These are phyloP conservation scores for Phytophthora fragariaefolia DNA, from an alignment of 352 stramenopile genomes.

Conservation along the genomic window DNA sequence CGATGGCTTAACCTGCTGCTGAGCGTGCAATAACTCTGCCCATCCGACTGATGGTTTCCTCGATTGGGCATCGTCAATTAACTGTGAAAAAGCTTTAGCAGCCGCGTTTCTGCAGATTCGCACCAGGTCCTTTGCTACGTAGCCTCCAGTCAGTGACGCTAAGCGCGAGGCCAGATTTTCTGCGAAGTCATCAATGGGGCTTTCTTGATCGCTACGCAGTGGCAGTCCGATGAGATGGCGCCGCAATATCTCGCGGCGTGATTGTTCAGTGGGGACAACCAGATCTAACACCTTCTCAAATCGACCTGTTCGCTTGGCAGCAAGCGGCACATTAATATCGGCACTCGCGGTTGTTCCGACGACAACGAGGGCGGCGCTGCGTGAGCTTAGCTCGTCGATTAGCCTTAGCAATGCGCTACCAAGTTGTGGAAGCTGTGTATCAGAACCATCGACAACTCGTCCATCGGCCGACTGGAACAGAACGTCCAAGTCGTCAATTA, in stretches of 20 bases:
- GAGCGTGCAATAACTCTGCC: slow-evolving; percentile 52
- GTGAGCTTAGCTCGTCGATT: slow-evolving; percentile 52
- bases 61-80: not conserved
- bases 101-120: slow-evolving; percentile 72
- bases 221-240: slow-evolving; percentile 46
- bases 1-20: slow-evolving; percentile 71
- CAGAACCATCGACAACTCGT: slow-evolving; percentile 35
- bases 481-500: slow-evolving; percentile 77
- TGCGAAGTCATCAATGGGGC: not conserved
- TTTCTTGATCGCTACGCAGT: slow-evolving; percentile 19
- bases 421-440: slow-evolving; percentile 49
- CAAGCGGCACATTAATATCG: slow-evolving; percentile 44
- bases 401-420: slow-evolving; percentile 69
- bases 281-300: slow-evolving; percentile 73
- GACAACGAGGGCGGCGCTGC: slow-evolving; percentile 46
- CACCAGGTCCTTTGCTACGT: slow-evolving; percentile 79
- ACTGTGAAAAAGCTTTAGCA: slow-evolving; percentile 41
- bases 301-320: slow-evolving; percentile 53
- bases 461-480: slow-evolving; percentile 63
- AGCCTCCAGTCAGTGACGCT: slow-evolving; percentile 68
- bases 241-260: slow-evolving; percentile 55
- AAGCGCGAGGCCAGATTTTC: slow-evolving; percentile 46
- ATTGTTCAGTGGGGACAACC: slow-evolving; percentile 67
- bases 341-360: slow-evolving; percentile 53
- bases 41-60: slow-evolving; percentile 35